A percentile compares a stretch with the other conserved stretches of the same genome.
These are phyloP conservation scores for Ustilago vetiveriae DNA, from an alignment of 1,284 basidiomycete species.

Conservation along the genomic window DNA sequence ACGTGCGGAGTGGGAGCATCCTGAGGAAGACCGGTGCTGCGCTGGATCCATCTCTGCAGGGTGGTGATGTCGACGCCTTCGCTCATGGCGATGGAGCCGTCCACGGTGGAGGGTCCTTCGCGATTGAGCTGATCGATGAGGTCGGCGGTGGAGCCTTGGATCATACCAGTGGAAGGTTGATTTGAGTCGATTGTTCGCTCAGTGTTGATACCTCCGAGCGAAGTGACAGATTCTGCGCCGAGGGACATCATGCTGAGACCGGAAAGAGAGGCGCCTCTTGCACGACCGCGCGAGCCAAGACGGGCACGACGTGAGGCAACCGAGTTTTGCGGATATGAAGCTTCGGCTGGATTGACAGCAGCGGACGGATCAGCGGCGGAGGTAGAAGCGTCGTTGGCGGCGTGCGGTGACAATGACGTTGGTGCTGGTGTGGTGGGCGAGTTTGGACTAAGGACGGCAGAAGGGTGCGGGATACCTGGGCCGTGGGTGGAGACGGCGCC, in stretches of 20 bases:
- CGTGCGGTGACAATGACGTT: neutral
- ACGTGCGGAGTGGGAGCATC: neutral
- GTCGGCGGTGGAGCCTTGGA: slow-evolving; percentile 46
- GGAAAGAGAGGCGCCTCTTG: slow-evolving; percentile 56
- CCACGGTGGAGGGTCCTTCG: slow-evolving; percentile 4
- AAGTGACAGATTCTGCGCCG: slow-evolving; percentile 47
- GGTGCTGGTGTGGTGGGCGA: slow-evolving; percentile 16
- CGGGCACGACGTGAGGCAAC: slow-evolving; percentile 31
- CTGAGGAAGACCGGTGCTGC: slow-evolving; percentile 28
- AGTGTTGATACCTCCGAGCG: slow-evolving; percentile 36
- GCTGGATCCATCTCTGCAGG: slow-evolving; percentile 54
- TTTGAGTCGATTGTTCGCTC: slow-evolving; percentile 18
- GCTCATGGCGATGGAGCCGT: slow-evolving; percentile 50
- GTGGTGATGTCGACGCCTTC: slow-evolving; percentile 56
- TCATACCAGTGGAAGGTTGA: slow-evolving; percentile 29
- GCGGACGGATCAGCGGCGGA: slow-evolving; percentile 3
- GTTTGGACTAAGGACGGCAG: slow-evolving; percentile 10
- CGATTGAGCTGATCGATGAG: slow-evolving; percentile 41
- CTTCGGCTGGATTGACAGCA: neutral
- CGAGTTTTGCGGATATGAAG: slow-evolving; percentile 11
- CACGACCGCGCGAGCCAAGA: slow-evolving; percentile 55
- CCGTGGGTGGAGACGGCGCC: slow-evolving; percentile 45
- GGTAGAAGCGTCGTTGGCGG: neutral
- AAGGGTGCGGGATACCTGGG: slow-evolving; percentile 19
- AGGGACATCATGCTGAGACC: slow-evolving; percentile 54